Conservation (phyloP, 1,284 basidiomycete species). For the Papiliotrema laurentii region DNA sequence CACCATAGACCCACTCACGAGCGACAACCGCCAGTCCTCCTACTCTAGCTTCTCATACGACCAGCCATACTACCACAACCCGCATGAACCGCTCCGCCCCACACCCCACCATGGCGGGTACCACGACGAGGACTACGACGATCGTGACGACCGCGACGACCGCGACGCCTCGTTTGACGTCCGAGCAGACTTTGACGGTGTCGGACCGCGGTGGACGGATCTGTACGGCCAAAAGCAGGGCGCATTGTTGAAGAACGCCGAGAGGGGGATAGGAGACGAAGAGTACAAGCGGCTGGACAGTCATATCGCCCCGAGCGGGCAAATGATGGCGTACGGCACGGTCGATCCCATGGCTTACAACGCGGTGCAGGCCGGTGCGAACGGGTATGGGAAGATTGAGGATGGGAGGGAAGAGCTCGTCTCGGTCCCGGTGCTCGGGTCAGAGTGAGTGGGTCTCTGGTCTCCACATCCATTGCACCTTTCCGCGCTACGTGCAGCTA, state of each 20-base stretch:
- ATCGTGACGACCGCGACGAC: conserved; percentile 31
- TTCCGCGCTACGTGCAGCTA: not conserved
- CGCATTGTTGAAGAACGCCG: not conserved
- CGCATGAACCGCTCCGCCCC: too few species aligned
- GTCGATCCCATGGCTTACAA: too few species aligned
- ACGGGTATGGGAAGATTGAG: not conserved
- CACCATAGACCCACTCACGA: not conserved
- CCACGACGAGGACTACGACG: too few species aligned
- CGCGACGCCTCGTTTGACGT: conserved; percentile 68
- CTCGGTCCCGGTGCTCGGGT: conserved; percentile 77
- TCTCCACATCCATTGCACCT: not conserved
- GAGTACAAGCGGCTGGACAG: conserved; percentile 28
- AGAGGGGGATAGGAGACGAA: conserved; percentile 11
- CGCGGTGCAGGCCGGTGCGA: too few species aligned
- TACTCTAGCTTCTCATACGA: not conserved
- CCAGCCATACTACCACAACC: not conserved
- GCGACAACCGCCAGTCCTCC: not conserved
- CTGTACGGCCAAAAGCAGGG: conserved; percentile 2
- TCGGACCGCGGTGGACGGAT: conserved; percentile 65
- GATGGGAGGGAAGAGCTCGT: conserved; percentile 67
- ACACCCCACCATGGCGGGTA: too few species aligned
- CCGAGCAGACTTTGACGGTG: conserved; percentile 85
- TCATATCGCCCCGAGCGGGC: conserved; percentile 22
- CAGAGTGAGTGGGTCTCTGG: conserved; percentile 53
- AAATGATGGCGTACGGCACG: conserved; percentile 6